Percentiles rank a stretch among this genome's conserved stretches.
Conservation (phyloP, 345 rosid species). For the Arabis hirsuta region DNA sequence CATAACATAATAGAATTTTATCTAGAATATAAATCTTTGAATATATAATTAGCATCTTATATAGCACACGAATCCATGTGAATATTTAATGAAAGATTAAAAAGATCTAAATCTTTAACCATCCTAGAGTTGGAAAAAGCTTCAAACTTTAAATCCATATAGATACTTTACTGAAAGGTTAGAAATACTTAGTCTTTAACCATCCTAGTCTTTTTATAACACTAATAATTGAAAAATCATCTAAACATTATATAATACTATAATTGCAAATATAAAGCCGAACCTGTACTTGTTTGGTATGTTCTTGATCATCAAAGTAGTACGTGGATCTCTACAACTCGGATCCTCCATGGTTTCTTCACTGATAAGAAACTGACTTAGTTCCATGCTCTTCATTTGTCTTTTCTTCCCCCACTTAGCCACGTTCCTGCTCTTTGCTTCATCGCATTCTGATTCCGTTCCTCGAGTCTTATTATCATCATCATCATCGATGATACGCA, state of each 20-base stretch:
- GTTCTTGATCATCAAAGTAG: constrained; percentile 50
- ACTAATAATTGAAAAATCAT: no score
- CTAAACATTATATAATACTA: neutral
- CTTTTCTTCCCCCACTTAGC: constrained; percentile 61
- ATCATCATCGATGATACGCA: constrained; percentile 33
- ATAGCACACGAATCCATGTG: constrained; percentile 37
- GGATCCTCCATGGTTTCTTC: constrained; percentile 54
- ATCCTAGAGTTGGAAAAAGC: constrained; percentile 31
- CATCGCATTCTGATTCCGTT: neutral
- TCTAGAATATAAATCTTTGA: constrained; percentile 45
- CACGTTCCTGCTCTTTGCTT: constrained; percentile 27
- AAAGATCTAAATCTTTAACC: constrained; percentile 31
- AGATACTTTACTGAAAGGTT: constrained; percentile 14
- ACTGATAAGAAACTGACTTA: constrained; percentile 70
- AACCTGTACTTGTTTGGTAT: constrained; percentile 50
- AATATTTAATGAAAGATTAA: constrained; percentile 37
- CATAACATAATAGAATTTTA: constrained; percentile 43
- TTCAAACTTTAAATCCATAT: constrained; percentile 25
- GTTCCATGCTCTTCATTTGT: constrained; percentile 58
- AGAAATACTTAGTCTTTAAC: constrained; percentile 5
- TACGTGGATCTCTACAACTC: constrained; percentile 50
- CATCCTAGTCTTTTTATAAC: neutral
- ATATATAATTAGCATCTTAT: constrained; percentile 33
- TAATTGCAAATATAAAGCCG: constrained; percentile 12
- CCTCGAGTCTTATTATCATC: constrained; percentile 42